A percentile compares a stretch with the other conserved stretches of the same genome.
Conservation (phyloP, 2,329 filamentous ascomycete genomes). For the Cryphonectria carpinicola region DNA sequence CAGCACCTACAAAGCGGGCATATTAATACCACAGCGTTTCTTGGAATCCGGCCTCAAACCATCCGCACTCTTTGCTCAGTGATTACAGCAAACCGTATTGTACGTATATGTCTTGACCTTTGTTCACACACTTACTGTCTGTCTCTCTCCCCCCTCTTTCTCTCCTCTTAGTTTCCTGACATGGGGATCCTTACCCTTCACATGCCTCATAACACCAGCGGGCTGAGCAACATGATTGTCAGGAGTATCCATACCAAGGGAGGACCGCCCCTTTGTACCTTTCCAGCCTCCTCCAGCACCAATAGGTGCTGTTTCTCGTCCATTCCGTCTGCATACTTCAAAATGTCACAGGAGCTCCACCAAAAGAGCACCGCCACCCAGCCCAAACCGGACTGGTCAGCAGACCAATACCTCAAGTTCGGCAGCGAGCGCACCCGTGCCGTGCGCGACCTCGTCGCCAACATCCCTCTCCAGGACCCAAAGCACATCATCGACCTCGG, state of each 20-base stretch:
- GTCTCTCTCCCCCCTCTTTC: background rate
- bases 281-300: background rate
- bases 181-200: background rate
- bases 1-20: background rate
- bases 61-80: background rate
- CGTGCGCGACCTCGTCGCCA: constrained; percentile 55
- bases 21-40: background rate
- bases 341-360: constrained; percentile 13
- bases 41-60: background rate
- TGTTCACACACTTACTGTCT: background rate
- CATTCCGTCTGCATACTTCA: constrained; percentile 3
- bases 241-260: background rate
- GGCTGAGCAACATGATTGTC: constrained; percentile 4
- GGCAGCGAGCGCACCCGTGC: constrained; percentile 55
- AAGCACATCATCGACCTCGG: constrained; percentile 58
- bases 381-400: constrained; percentile 51
- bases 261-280: background rate
- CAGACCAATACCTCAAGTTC: constrained; percentile 61
- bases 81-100: background rate
- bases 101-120: background rate
- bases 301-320: background rate
- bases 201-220: background rate
- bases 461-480: constrained; percentile 46
- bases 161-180: background rate
- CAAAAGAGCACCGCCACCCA: constrained; percentile 7